phyloP scores from a whole-genome alignment of 805 yeast species.

The Pichia thaimueangensis region DNA sequence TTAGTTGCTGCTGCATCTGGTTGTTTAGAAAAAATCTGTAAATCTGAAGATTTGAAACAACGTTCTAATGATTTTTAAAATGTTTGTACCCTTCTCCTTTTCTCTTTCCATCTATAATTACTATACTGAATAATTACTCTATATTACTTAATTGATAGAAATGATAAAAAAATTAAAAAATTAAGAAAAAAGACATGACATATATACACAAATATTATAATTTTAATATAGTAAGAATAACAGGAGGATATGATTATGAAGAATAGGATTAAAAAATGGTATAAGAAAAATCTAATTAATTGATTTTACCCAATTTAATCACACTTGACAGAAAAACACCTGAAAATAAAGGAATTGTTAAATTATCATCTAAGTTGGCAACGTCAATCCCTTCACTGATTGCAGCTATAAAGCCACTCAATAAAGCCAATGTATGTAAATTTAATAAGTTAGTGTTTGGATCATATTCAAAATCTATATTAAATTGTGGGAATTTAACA shows the following conservation, averaged over 20 bases:
- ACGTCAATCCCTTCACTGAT: constrained; percentile 79
- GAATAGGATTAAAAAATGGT: no score
- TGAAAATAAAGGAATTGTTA: constrained; percentile 88
- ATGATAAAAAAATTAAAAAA: no score
- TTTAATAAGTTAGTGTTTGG: constrained; percentile 52
- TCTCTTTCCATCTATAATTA: not conserved
- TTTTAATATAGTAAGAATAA: no score
- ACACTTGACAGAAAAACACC: constrained; percentile 46
- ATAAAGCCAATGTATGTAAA: constrained; percentile 45
- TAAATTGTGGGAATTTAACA: constrained; percentile 53
- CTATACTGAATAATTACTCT: no score
- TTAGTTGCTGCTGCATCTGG: constrained; percentile 93
- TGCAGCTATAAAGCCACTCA: constrained; percentile 79
- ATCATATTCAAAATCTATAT: constrained; percentile 53
- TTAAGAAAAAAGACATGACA: no score
- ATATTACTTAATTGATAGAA: no score
- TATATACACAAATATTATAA: no score
- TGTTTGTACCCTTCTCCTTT: not conserved
- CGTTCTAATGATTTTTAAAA: constrained; percentile 28
- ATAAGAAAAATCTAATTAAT: no score
- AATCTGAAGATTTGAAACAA: constrained; percentile 29
- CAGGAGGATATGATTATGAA: no score
- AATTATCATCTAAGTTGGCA: constrained; percentile 79
- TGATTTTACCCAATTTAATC: constrained; percentile 14
- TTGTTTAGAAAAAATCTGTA: constrained; percentile 60